Conservation (phyloP, 495 filamentous ascomycete genomes). For the Xylaria sp. region DNA sequence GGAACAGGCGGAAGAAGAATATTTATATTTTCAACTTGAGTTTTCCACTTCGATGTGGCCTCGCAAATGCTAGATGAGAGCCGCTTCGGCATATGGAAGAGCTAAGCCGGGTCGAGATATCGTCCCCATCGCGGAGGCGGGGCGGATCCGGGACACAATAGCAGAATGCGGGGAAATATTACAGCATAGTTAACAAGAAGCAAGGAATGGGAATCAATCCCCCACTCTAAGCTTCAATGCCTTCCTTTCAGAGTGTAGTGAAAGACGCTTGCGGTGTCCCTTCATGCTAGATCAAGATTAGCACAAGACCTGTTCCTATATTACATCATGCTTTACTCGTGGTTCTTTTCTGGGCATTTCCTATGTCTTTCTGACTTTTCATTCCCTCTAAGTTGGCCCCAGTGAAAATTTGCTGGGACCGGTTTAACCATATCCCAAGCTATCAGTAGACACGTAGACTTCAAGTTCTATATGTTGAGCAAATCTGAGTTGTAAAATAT, state of each 20-base stretch:
- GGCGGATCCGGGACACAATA: not conserved
- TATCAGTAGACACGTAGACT: not conserved
- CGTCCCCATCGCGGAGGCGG: constrained; percentile 9
- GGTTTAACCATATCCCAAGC: not conserved
- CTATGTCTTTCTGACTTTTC: not conserved
- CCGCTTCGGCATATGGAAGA: constrained; percentile 1
- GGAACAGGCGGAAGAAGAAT: not conserved
- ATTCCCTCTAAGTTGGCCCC: not conserved
- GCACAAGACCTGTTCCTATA: not conserved
- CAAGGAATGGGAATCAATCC: constrained; percentile 6
- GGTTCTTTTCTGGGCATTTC: not conserved
- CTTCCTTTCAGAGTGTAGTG: constrained; percentile 3
- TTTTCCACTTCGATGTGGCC: not conserved
- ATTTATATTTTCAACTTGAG: not conserved
- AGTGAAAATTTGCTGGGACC: not conserved
- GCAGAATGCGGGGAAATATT: constrained; percentile 18
- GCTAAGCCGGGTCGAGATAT: constrained; percentile 3
- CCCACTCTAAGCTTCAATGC: not conserved
- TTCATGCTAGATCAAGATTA: not conserved
- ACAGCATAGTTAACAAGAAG: not conserved
- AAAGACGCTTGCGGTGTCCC: not conserved
- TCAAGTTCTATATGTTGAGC: not conserved
- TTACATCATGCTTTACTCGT: constrained; percentile 1
- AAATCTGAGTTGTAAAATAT: not conserved
- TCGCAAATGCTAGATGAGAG: not conserved